Percentiles rank a stretch among this genome's conserved stretches.
These are phyloP conservation scores for Neoboletus magnificus DNA, from an alignment of 768 basidiomycete species.

Conservation along the genomic window DNA sequence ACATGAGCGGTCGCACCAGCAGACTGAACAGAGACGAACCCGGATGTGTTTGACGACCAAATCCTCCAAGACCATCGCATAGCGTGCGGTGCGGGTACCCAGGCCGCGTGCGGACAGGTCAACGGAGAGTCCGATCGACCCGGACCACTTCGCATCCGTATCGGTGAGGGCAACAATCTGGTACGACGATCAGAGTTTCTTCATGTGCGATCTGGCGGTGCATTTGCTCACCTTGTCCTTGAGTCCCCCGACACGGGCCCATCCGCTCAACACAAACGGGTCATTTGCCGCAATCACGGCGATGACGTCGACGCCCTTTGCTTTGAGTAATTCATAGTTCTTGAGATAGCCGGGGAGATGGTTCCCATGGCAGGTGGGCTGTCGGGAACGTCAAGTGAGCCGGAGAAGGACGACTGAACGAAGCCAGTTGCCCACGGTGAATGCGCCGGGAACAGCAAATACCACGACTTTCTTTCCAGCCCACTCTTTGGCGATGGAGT, in stretches of 20 bases:
- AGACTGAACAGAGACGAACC: slow-evolving; percentile 35
- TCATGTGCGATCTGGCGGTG: slow-evolving; percentile 25
- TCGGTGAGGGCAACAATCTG: slow-evolving; percentile 64
- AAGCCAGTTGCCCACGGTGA: slow-evolving; percentile 52
- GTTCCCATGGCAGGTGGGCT: slow-evolving; percentile 42
- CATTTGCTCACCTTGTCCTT: slow-evolving; percentile 58
- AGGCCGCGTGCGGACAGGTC: slow-evolving; percentile 50
- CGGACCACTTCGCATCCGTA: slow-evolving; percentile 52
- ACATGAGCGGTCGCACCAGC: not conserved
- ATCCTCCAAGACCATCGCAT: slow-evolving; percentile 65
- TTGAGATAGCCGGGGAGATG: slow-evolving; percentile 47
- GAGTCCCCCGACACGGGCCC: slow-evolving; percentile 54
- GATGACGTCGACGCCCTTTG: slow-evolving; percentile 51
- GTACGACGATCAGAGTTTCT: not conserved
- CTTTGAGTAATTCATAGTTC: slow-evolving; percentile 45
- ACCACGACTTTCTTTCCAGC: slow-evolving; percentile 81
- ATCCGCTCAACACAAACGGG: slow-evolving; percentile 58
- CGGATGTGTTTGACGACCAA: slow-evolving; percentile 65
- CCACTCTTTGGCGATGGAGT: slow-evolving; percentile 59
- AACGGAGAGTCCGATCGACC: slow-evolving; percentile 48
- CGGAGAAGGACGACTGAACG: not conserved
- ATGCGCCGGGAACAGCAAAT: slow-evolving; percentile 76
- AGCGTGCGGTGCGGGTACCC: slow-evolving; percentile 59
- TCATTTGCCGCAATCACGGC: slow-evolving; percentile 60
- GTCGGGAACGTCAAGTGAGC: not conserved